These are phyloP conservation scores for Colletotrichum sp. DNA, from an alignment of 2,329 filamentous ascomycete species.

Conservation along the genomic window DNA sequence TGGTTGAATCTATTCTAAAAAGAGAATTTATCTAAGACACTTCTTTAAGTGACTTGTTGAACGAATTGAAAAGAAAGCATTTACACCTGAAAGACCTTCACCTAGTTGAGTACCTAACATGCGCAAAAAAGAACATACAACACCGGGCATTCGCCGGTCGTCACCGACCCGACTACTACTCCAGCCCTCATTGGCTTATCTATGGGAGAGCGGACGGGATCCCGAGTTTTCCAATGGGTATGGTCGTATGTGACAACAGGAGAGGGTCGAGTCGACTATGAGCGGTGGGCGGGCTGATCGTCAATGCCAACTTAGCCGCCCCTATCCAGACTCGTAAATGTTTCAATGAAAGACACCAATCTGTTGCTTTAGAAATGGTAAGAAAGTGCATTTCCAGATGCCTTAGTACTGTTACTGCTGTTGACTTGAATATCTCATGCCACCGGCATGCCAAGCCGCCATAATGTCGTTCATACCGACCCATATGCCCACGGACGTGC, in stretches of 20 bases:
- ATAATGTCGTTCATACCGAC: background rate
- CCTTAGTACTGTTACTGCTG: background rate
- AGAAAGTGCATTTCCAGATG: no score
- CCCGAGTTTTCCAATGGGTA: background rate
- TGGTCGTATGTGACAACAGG: background rate
- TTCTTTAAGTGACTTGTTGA: background rate
- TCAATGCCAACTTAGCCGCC: fast-evolving
- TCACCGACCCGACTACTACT: no score
- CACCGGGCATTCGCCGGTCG: background rate
- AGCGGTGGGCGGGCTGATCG: background rate
- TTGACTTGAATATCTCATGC: background rate
- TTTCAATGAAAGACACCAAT: background rate
- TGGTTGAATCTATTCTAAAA: background rate
- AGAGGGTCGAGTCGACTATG: background rate
- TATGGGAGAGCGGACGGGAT: background rate
- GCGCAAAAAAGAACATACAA: background rate
- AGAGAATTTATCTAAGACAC: background rate
- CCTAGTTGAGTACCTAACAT: background rate
- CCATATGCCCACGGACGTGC: background rate
- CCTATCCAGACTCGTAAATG: background rate
- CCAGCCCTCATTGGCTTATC: no score
- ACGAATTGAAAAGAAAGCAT: background rate
- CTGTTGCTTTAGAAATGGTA: background rate
- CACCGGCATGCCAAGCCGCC: background rate
- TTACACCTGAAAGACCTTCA: background rate